phyloP scores from a whole-genome alignment of 2,329 filamentous ascomycete genomes.

The Pseudocercospora pini-densiflorae region DNA sequence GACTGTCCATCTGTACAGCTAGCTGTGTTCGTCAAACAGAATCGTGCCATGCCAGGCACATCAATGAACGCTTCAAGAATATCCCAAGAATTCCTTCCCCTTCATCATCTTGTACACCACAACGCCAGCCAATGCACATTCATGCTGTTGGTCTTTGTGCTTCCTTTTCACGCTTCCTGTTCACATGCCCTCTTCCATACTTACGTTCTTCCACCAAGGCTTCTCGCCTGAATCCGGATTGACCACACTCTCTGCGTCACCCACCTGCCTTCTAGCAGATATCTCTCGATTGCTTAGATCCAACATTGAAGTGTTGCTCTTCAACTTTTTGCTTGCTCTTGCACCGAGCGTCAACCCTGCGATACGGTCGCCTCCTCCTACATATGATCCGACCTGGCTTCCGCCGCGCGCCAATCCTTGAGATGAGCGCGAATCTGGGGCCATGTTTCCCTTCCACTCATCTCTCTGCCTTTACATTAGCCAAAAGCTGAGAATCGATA shows the following conservation, averaged over 20 bases:
- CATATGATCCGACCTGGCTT: slow-evolving; percentile 32
- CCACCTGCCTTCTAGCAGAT: slow-evolving; percentile 86
- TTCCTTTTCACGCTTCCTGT: neutral
- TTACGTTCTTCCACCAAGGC: slow-evolving; percentile 55
- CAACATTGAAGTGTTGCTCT: slow-evolving; percentile 48
- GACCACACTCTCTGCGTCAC: slow-evolving; percentile 80
- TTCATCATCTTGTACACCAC: neutral
- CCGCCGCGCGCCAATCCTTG: slow-evolving; percentile 55
- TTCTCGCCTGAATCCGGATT: slow-evolving; percentile 49
- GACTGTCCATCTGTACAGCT: neutral
- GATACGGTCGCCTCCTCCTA: slow-evolving; percentile 47
- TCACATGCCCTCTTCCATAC: slow-evolving; percentile 54
- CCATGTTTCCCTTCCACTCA: slow-evolving; percentile 50
- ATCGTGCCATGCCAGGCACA: neutral
- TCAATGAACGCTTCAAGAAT: neutral
- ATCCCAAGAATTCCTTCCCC: neutral
- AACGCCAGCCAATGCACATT: neutral
- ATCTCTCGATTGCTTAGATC: slow-evolving; percentile 60
- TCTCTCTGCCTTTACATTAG: slow-evolving; percentile 70
- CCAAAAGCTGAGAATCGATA: neutral
- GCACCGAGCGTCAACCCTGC: slow-evolving; percentile 50
- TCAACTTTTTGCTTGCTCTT: slow-evolving; percentile 63
- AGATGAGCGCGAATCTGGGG: slow-evolving; percentile 38
- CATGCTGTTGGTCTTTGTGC: slow-evolving; percentile 6
- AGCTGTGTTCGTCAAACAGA: neutral